Percentiles rank a stretch among this genome's conserved stretches.
phyloP scores from a whole-genome alignment of 768 basidiomycete genomes.

The Brasilioporus rufonigricans region DNA sequence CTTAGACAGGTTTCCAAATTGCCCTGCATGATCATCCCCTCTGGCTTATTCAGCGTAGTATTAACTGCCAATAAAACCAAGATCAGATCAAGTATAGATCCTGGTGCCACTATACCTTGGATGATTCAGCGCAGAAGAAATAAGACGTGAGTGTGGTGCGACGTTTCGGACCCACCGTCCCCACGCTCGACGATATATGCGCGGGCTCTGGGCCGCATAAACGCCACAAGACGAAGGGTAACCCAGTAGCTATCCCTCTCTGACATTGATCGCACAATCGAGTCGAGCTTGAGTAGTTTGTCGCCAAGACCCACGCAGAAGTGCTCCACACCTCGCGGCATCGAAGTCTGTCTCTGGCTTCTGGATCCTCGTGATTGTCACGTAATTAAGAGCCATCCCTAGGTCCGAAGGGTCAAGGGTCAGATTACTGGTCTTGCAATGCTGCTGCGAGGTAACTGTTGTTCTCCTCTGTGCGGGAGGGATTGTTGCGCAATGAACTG shows the following conservation, averaged over 20 bases:
- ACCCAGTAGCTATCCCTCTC: not conserved
- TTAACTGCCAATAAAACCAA: too few relatives aligned
- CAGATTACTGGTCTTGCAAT: too few relatives aligned
- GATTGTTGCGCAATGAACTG: too few relatives aligned
- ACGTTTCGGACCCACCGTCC: not conserved
- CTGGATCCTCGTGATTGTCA: constrained; percentile 5
- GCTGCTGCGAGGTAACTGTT: too few relatives aligned
- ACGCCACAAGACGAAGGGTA: constrained; percentile 16
- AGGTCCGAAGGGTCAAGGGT: too few relatives aligned
- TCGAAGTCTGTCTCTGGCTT: not conserved
- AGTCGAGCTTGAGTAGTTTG: not conserved
- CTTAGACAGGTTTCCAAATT: constrained; percentile 5
- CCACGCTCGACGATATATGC: not conserved
- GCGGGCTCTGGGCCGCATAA: constrained; percentile 22
- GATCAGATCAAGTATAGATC: too few relatives aligned
- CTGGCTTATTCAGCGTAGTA: too few relatives aligned
- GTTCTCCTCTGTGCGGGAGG: too few relatives aligned
- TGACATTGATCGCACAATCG: not conserved
- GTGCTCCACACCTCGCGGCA: not conserved
- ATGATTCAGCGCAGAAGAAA: not conserved
- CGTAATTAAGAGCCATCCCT: too few relatives aligned
- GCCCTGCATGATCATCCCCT: not conserved
- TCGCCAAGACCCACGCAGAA: not conserved
- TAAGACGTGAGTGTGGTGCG: not conserved
- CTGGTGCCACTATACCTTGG: not conserved